Evolutionary conservation across 2,329 filamentous ascomycete genomes (phyloP), one percentile per base, ranked within the genome.

Genomic region (Trichoderma afroharzianum): DNA sequence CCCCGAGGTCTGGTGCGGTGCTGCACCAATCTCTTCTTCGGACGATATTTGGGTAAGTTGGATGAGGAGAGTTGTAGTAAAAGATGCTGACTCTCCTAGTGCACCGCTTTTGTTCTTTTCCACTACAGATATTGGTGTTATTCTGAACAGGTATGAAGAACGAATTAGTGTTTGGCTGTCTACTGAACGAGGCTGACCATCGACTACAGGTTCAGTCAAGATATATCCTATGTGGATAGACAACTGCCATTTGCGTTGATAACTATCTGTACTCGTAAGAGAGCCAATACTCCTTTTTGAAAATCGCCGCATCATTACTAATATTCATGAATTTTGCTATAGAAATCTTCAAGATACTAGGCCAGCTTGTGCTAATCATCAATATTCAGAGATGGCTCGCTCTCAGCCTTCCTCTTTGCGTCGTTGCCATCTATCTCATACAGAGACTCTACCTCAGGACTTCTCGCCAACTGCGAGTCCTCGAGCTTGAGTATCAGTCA

Each of bases 401-500:
- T 0, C 75, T 85, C 1, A 81, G 81, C 0, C 79, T 88, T 14
- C 87, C 87, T 0, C 64, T 83, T 7, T 74, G 72, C 7, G 15
- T 74, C 1, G 18, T 74, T 26, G 71, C 72, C 9, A 72, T 78
- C 3, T 79, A 77, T 50, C 53, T 76, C n/a, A 57, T 80, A 3
- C 77, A 79, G 53, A 74, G 73, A 8, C 58, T 76, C 26, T 78
- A 77, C 28, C 80, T 90, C 1, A 82, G 84, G 6, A 89, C 87
- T 0, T 88, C 87, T 0, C 83, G 87, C 0, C 88, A 89, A 74
- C 78, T 90, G 3, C 85, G 87, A 47, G 82, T 86, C 14, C 76
- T 89, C 32, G 88, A 89, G 63, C 80, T 90, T 1, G 86, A 89
- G 73, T 83, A 86, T 0, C 85, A 85, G 62, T 82, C 87, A 0